Base-by-base conservation (phyloP, 2,329 filamentous ascomycete genomes). In the Monosporascus sp. region DNA sequence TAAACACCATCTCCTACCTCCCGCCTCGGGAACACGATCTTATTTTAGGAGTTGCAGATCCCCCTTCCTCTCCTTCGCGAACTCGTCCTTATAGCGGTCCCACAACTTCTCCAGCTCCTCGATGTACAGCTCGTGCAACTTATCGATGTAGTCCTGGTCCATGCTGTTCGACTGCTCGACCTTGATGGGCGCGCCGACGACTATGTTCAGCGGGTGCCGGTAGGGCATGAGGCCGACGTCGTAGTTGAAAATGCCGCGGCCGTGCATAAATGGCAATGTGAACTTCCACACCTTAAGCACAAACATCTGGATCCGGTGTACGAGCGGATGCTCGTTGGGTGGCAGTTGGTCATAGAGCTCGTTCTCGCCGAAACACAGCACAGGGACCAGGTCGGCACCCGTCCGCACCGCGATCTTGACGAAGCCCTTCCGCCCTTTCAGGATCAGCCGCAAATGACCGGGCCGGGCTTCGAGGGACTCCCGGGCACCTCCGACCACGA, bases 171-270 rank as follows among this genome's bases (percentile, higher is more conserved):
- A 73, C 56, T 79, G 75, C 49, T 79, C 74, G 6, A 96, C 87
- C 57, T 78, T 76, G 56, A 97, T 91, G 0, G 93, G 91, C 50
- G 82, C 79, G 3, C 93, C 93, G 16, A 96, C 89, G 14, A 99
- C 92, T 48, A 97, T 84, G 66, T 97, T 94, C 55, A 99, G 76
- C 11, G 91, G 87, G 49, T 86, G 79, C 14, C 94, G 85, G 70
- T 97, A 97, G 0, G 94, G 94, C 89, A 97, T 91, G 63, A 97
- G 75, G 4, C 94, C 94, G 16, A 97, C 90, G 69, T 99, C 94
- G 68, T 99, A 97, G 71, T 99, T 99, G 74, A 97, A 96, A 41
- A 97, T 86, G 14, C 93, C 93, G 26, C 92, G 77, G 3, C 92
- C 93, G 69, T 96, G 91, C 64, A 97, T 88, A 27, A 96, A 80